Evolutionary conservation across 2,329 filamentous ascomycete genomes (phyloP), one percentile per base, ranked within the genome.

Genomic region (Calonectria ilicicola): DNA sequence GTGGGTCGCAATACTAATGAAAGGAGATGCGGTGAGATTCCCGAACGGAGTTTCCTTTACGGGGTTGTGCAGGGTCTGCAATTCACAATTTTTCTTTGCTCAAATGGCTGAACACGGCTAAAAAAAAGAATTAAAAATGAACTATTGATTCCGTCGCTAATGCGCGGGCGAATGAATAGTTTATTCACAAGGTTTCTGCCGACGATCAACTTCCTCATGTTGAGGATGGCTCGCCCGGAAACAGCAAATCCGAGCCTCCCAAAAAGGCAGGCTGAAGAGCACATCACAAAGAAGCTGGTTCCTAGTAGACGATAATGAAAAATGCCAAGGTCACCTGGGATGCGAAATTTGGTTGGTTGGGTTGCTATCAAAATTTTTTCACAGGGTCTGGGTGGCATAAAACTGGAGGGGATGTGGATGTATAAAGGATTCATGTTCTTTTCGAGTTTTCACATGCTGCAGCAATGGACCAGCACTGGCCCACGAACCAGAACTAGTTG

Each of bases 21-120:
- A 56, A 19, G 5, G 66, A 51, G 58, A 44, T 64, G 66, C 56
- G 58, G 66, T 64, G 66, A 69, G 66, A 60, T 69, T 51, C 8
- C n/a, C 49, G 49, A 40, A 56, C 27, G 27, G 64, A 44, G n/a
- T 35, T 44, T 14, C 32, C 21, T 40, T 65, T 38, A 40, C 14
- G n/a, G 29, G 9, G 3, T 42, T 19, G 15, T 9, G n/a, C 5
- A 47, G 15, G n/a, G 14, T 53, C 35, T 17, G 7, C 32, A 14
- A 12, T 35, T 35, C 32, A 35, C 32, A 35, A 1, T 8, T 15
- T 17, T 42, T 66, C 14, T 26, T 47, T 64, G 8, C 10, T 35
- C 10, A 35, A 35, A 35, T 35, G 32, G 12, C 32, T 35, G 10
- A 35, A 35, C 32, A 35, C 32, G 32, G n/a, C 44, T n/a, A n/a